Evolutionary conservation across 257 asterid genomes (phyloP).

Genomic region (Datura wrightii): DNA sequence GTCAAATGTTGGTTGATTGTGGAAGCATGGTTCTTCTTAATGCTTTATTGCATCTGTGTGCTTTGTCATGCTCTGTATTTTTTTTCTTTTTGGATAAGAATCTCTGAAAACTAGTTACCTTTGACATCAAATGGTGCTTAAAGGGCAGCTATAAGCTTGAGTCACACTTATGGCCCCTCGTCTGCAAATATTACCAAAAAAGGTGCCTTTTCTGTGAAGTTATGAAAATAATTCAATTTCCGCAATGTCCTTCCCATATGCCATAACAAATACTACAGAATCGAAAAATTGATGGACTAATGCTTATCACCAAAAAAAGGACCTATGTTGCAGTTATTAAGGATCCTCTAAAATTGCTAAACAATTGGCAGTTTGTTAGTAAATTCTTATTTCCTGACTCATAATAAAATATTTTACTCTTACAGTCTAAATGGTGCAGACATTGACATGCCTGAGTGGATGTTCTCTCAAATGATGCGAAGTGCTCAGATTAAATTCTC

Average conservation of each 20-base stretch:
- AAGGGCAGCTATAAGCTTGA: conserved; percentile 6
- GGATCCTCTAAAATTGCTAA: conserved; percentile 25
- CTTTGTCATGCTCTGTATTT: background rate
- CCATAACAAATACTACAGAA: background rate
- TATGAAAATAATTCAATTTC: background rate
- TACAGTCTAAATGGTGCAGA: conserved; percentile 99
- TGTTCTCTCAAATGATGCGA: conserved; percentile 85
- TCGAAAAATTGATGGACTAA: background rate
- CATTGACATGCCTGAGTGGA: conserved; percentile 97
- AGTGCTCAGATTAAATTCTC: conserved; percentile 87
- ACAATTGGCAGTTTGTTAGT: background rate
- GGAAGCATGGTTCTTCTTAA: background rate
- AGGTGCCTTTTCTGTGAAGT: conserved; percentile 5
- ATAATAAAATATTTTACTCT: conserved; percentile 67
- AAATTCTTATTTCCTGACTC: conserved; percentile 35
- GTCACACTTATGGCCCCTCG: background rate
- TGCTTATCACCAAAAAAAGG: conserved; percentile 31
- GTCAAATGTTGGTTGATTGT: background rate
- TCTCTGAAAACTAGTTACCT: background rate
- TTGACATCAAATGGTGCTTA: background rate
- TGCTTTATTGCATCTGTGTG: conserved; percentile 6
- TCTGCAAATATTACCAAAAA: background rate
- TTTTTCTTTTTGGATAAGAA: background rate
- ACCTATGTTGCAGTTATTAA: conserved; percentile 28
- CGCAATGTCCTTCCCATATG: background rate